A percentile compares a stretch with the other conserved stretches of the same genome.
Evolutionary conservation across 306 rosid species (phyloP).

Genomic region (Arachis hypogaea): DNA sequence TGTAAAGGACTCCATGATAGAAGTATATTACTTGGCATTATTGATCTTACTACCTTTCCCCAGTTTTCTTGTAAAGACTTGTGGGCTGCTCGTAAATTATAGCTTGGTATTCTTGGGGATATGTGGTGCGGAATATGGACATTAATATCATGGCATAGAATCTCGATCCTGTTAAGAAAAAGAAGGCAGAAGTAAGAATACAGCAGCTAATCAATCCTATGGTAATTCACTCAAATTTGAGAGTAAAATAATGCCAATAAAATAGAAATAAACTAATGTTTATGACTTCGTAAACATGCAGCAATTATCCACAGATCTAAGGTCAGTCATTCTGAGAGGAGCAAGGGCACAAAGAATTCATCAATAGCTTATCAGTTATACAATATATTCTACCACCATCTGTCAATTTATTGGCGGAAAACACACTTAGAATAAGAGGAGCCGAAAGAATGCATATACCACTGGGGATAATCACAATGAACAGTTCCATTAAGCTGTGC

Average conservation of each 20-base stretch:
- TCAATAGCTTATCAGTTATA: conserved; percentile 26
- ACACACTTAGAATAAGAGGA: conserved; percentile 29
- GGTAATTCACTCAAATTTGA: conserved; percentile 16
- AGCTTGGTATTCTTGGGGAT: conserved; percentile 90
- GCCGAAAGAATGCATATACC: conserved; percentile 59
- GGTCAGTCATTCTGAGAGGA: conserved; percentile 18
- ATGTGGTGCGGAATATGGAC: conserved; percentile 94
- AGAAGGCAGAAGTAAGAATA: conserved; percentile 13
- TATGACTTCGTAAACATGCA: not conserved
- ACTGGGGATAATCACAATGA: conserved; percentile 90
- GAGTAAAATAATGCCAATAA: not conserved
- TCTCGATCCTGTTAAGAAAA: conserved; percentile 72
- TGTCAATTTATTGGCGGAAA: conserved; percentile 30
- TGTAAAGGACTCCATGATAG: not conserved
- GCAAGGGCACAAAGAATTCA: conserved; percentile 19
- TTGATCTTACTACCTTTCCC: conserved; percentile 85
- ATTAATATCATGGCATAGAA: conserved; percentile 81
- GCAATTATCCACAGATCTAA: conserved; percentile 14
- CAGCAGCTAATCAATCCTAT: conserved; percentile 19
- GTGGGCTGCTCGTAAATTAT: conserved; percentile 85
- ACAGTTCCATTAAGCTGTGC: conserved; percentile 98
- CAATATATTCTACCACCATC: conserved; percentile 21
- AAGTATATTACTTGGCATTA: not conserved
- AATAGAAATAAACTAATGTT: not conserved
- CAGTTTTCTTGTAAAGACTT: conserved; percentile 80